Conservation (phyloP, 148 eudicot genomes). For the Fallopia convolvulus region DNA sequence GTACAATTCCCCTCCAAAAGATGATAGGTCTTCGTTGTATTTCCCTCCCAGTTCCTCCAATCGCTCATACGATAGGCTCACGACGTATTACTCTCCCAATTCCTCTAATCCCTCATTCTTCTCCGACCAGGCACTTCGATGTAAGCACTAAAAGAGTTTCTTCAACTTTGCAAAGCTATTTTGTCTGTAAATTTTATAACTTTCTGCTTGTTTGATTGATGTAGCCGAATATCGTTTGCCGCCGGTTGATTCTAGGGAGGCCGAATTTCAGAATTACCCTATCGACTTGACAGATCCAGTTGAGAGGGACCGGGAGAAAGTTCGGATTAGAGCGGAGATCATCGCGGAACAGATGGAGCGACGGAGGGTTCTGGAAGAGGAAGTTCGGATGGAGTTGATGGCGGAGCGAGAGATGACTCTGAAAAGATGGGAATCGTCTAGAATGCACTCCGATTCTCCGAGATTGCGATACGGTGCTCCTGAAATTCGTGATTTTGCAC, state of each 20-base stretch:
- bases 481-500: neutral
- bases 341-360: slow-evolving; percentile 38
- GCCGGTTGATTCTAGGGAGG: neutral
- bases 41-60: neutral
- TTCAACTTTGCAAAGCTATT: neutral
- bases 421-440: slow-evolving; percentile 4
- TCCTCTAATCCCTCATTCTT: neutral
- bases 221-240: slow-evolving; percentile 16
- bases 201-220: slow-evolving; percentile 7
- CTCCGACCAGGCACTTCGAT: neutral
- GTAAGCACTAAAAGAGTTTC: neutral
- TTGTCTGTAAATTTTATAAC: neutral
- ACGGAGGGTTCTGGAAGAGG: slow-evolving; percentile 44
- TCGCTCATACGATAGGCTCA: neutral
- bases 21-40: neutral
- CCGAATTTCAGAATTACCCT: slow-evolving; percentile 3
- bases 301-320: slow-evolving; percentile 50
- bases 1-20: neutral
- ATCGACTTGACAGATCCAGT: slow-evolving; percentile 17
- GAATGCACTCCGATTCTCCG: slow-evolving; percentile 14
- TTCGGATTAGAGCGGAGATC: slow-evolving; percentile 47
- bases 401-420: slow-evolving; percentile 42
- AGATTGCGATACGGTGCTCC: neutral
- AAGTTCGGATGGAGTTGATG: slow-evolving; percentile 60
- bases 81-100: neutral